Evolutionary conservation across 2,329 filamentous ascomycete genomes (phyloP).

Genomic region (Arthrinium phaeospermum): DNA sequence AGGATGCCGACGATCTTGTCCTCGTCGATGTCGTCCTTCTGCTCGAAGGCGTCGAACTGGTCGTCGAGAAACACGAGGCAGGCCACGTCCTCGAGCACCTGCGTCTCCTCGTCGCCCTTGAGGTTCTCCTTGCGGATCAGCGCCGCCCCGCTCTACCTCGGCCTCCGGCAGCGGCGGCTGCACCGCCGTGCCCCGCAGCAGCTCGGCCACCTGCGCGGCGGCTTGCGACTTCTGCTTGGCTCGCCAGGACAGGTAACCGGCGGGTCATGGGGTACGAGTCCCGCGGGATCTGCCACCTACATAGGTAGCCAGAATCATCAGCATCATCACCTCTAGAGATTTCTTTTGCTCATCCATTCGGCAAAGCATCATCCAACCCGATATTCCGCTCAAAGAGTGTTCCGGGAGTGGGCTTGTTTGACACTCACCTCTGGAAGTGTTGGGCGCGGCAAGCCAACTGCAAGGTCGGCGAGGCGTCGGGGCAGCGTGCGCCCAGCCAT

Average conservation of each 20-base stretch:
- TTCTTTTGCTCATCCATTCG: no score
- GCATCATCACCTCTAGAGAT: not conserved
- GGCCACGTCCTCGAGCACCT: conserved; percentile 83
- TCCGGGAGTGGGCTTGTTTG: conserved; percentile 1
- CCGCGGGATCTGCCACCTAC: conserved; percentile 79
- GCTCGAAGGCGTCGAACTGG: conserved; percentile 82
- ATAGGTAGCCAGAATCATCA: not conserved
- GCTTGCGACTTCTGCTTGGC: conserved; percentile 73
- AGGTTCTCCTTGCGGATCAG: conserved; percentile 82
- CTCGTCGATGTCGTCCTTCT: conserved; percentile 68
- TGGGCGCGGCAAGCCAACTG: conserved; percentile 82
- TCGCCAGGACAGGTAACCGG: conserved; percentile 82
- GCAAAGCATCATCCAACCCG: not conserved
- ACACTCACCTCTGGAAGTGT: conserved; percentile 71
- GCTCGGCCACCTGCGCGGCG: conserved; percentile 58
- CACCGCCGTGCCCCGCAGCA: conserved; percentile 49
- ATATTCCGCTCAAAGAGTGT: not conserved
- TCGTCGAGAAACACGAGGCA: conserved; percentile 89
- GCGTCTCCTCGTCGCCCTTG: conserved; percentile 67
- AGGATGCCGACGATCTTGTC: conserved; percentile 77
- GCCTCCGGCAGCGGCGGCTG: conserved; percentile 47
- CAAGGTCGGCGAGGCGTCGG: conserved; percentile 69
- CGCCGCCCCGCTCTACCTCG: conserved; percentile 64
- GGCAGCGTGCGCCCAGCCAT: conserved; percentile 68
- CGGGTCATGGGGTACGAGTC: conserved; percentile 75